Evolutionary conservation across 805 yeast species (phyloP), one percentile per base, ranked within the genome.

Genomic region (Starmerella kuoi): DNA sequence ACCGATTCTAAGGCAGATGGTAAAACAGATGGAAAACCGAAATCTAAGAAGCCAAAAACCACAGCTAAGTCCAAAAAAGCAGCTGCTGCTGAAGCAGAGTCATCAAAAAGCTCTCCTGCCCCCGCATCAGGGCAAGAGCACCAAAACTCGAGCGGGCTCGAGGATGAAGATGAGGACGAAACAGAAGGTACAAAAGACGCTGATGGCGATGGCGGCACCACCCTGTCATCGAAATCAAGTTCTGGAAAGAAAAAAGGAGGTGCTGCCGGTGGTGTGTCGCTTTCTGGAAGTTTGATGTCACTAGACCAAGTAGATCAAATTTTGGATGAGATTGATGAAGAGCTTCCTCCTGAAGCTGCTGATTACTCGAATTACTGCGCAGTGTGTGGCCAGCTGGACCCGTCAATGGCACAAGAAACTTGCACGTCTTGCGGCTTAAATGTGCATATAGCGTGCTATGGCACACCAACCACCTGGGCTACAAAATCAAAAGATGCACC

Each of bases 361-460:
- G 36, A 22, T 11, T 3, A 14, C 31, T 41, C 46, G 3, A 30
- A 40, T 6, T 26, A 22, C n/a, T 51, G 55, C 26, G 45, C 35
- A 3, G 47, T 51, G 1, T 51, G 55, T 23, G 45, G 54, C 18
- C 49, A 41, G 38, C 37, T 39, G 1, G 53, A 51, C 23, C 43
- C 46, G 7, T 35, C 48, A 1, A 44, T 51, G 51, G 36, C 38
- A 1, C 48, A 41, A 21, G 20, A 33, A 1, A 40, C 43, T 1
- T 51, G 55, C 31, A 35, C 37, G 6, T 35, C 38, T 4, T 51
- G 55, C 32, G 38, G 47, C 2, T 33, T 51, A n/a, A 31, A 20
- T 19, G 52, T 50, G 12, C 55, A 51, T 25, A 11, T 15, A 2
- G 48, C 48, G 2, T 51, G 55, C 43, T 51, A 51, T 26, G 54